A percentile compares a stretch with the other conserved stretches of the same genome.
phyloP scores from a whole-genome alignment of 352 stramenopile species.

The Phytophthora hybrid region DNA sequence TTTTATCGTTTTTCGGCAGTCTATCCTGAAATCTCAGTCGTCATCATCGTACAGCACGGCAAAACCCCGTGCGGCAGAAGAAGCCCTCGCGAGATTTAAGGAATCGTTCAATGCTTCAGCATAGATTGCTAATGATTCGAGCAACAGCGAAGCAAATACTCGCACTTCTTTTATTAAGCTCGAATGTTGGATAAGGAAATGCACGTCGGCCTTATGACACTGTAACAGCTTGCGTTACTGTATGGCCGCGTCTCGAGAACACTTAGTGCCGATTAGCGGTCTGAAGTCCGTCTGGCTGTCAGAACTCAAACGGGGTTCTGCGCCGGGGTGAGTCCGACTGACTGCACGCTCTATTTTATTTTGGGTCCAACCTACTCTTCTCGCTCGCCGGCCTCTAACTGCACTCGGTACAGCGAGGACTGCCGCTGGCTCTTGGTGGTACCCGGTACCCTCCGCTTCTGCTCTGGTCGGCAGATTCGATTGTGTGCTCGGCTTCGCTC shows the following conservation, averaged over 20 bases:
- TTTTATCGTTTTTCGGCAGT: neutral
- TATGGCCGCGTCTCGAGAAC: neutral
- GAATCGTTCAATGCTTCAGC: neutral
- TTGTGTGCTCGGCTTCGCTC: too few relatives aligned
- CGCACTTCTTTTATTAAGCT: neutral
- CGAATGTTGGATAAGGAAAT: neutral
- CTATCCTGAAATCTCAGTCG: neutral
- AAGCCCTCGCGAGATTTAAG: neutral
- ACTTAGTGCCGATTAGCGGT: neutral
- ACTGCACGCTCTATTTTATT: neutral
- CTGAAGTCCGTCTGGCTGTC: neutral
- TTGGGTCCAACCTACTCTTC: neutral
- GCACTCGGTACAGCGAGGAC: too few relatives aligned
- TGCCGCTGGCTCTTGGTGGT: too few relatives aligned
- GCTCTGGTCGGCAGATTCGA: too few relatives aligned
- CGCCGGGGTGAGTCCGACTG: neutral
- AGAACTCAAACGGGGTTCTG: neutral
- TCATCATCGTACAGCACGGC: neutral
- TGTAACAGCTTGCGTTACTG: too few relatives aligned
- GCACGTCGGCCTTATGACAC: slow-evolving; percentile 1
- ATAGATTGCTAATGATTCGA: neutral
- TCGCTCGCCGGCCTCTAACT: too few relatives aligned
- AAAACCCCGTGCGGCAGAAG: neutral
- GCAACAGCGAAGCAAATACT: neutral
- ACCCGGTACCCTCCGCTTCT: too few relatives aligned